Evolutionary conservation across 1,284 basidiomycete genomes (phyloP).

Genomic region (Sanghuangporus weigelae): DNA sequence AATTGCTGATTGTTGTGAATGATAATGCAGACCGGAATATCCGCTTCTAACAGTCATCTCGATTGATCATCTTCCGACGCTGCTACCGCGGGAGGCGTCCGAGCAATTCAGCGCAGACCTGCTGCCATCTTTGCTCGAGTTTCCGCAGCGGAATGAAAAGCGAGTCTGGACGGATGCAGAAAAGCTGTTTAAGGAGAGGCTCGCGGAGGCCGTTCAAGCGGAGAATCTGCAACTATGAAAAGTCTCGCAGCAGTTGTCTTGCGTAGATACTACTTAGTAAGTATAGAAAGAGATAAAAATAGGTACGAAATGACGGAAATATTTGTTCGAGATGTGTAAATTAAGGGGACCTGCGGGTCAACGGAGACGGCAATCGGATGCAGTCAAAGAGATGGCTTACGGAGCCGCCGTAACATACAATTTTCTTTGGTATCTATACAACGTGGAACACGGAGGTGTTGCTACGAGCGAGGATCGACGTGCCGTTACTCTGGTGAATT

Average conservation of each 20-base stretch:
- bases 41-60: constrained; percentile 83
- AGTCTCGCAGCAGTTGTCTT: too few relatives aligned
- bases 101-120: constrained; percentile 95
- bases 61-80: constrained; percentile 96
- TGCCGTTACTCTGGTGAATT: neutral
- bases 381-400: neutral
- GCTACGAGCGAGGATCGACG: neutral
- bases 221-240: constrained; percentile 21
- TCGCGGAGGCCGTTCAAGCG: constrained; percentile 54
- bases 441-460: neutral
- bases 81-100: constrained; percentile 93
- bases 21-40: constrained; percentile 42
- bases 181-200: constrained; percentile 78
- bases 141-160: constrained; percentile 62
- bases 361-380: neutral
- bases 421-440: neutral
- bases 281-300: neutral
- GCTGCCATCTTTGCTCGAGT: constrained; percentile 79
- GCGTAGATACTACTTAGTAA: too few relatives aligned
- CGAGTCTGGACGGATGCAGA: constrained; percentile 92
- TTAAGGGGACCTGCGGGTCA: neutral
- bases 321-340: neutral
- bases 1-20: neutral
- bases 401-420: neutral
- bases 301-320: neutral